A percentile compares a stretch with the other conserved stretches of the same genome.
Conservation (phyloP, 169 alveolate species). For the Plasmodium vivax region DNA sequence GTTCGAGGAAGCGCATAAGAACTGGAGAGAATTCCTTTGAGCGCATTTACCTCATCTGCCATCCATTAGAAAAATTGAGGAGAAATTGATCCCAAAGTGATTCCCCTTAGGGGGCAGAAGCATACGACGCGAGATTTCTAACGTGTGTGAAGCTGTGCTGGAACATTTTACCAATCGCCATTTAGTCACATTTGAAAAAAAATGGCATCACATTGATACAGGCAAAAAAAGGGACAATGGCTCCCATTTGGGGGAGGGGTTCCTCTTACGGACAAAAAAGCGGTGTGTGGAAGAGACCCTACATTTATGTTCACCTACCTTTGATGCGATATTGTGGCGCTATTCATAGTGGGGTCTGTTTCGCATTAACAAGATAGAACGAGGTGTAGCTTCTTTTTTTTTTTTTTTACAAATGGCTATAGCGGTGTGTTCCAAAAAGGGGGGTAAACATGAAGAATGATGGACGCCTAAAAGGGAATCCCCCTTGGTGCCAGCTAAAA, state of each 20-base stretch:
- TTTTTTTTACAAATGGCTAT: neutral
- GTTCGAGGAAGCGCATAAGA: neutral
- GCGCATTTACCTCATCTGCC: neutral
- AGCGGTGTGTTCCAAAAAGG: neutral
- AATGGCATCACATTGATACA: neutral
- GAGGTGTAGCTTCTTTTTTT: neutral
- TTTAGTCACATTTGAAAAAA: neutral
- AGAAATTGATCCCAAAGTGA: neutral
- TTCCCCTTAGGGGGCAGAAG: neutral
- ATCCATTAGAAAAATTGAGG: neutral
- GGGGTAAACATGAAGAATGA: neutral
- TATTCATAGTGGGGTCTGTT: neutral
- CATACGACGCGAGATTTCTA: neutral
- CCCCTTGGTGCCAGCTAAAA: neutral
- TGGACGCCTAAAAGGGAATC: neutral
- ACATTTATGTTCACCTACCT: neutral
- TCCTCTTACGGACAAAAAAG: neutral
- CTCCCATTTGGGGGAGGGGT: neutral
- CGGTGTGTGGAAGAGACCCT: neutral
- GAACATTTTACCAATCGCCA: neutral
- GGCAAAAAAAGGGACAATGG: neutral
- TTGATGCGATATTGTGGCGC: neutral
- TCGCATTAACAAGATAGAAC: neutral
- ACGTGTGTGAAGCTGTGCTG: neutral
- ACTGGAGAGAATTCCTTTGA: neutral